These are phyloP conservation scores for Leucoagaricus sp. DNA, from an alignment of 1,284 basidiomycete species.

Conservation along the genomic window DNA sequence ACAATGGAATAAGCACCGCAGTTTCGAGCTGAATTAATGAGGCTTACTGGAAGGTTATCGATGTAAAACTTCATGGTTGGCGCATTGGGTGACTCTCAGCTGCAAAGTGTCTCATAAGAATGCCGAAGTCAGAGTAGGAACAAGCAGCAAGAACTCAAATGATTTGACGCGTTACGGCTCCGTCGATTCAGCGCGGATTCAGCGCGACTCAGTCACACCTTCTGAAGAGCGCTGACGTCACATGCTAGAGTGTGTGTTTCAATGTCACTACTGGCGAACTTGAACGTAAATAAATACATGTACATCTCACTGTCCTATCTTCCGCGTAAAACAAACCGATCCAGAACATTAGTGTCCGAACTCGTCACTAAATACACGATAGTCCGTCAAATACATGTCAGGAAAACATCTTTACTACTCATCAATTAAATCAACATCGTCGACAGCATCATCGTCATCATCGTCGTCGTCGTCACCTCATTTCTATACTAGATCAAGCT, in stretches of 20 bases:
- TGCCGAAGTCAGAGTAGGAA: background rate
- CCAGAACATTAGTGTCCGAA: too few relatives aligned
- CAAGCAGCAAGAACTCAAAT: background rate
- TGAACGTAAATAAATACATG: background rate
- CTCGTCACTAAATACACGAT: too few relatives aligned
- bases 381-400: too few relatives aligned
- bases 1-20: background rate
- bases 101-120: background rate
- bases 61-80: constrained; percentile 90
- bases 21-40: background rate
- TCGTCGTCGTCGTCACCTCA: background rate
- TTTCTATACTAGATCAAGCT: too few relatives aligned
- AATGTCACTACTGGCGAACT: background rate
- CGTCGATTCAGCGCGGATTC: too few relatives aligned
- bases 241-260: constrained; percentile 1
- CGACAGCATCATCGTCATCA: background rate
- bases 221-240: constrained; percentile 3
- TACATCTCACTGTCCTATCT: too few relatives aligned
- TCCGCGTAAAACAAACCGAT: too few relatives aligned
- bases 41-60: constrained; percentile 84
- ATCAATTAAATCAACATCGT: background rate
- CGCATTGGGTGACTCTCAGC: background rate
- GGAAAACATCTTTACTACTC: too few relatives aligned
- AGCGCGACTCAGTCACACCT: background rate
- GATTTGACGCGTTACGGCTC: constrained; percentile 4